Evolutionary conservation across 352 stramenopile species (phyloP), one percentile per base, ranked within the genome.

Genomic region (Pythium dissimile): DNA sequence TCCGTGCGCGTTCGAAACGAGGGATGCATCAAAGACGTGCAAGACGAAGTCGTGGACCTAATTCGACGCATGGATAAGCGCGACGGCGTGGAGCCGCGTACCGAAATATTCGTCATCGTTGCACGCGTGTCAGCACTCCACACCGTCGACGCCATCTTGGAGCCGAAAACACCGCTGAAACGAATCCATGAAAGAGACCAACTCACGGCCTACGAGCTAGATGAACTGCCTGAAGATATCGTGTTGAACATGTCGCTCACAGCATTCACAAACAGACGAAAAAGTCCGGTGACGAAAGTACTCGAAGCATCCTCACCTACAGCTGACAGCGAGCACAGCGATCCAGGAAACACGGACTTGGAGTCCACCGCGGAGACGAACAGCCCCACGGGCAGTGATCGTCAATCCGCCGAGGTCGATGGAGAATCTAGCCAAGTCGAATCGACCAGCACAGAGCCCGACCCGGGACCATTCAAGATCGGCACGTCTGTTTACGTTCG

Each of bases 181-280:
- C 79, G 86, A 12, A 85, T 95, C 35, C 80, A 87, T 46, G 85
- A 95, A 32, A 82, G 79, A 11, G 81, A 93, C 31, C 78, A 89
- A 23, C 49, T 95, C 9, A 79, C 75, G 5, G 81, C 76, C 2
- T 95, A 89, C 52, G 64, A 92, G 39, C 60, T 92, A 16, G 81
- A 92, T 62, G 55, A 64, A 2, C 44, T 69, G 7, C 23, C 62
- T 5, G 32, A 60, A 42, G 34, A 52, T 32, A 12, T 16, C 1
- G 24, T 23, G 5, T 32, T 27, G 1, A 53, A 53, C 11, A 32
- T 39, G 11, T 39, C 59, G 13, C 18, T 58, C 11, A 44, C 48
- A 11, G 24, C 34, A 7, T 62, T 62, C n/a, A 47, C 61, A 28
- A 5, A 42, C n/a, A 35, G 30, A 6, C 5, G 23, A 7, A 56